A percentile compares a stretch with the other conserved stretches of the same genome.
phyloP scores from a whole-genome alignment of 352 stramenopile species.

The Phytophthora hybrid region DNA sequence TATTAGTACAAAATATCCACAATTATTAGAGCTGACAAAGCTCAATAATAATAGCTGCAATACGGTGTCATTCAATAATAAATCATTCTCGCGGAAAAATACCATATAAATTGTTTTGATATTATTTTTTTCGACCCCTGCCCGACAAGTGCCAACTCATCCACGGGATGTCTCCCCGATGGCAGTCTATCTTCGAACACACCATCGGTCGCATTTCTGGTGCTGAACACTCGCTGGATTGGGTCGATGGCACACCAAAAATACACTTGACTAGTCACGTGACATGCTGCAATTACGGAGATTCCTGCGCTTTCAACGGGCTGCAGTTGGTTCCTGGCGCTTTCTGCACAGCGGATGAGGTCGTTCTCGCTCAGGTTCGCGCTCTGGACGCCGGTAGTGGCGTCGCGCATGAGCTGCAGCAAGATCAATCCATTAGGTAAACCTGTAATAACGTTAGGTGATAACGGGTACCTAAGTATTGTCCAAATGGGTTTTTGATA shows the following conservation, averaged over 20 bases:
- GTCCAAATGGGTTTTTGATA: too few species aligned
- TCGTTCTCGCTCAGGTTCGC: constrained; percentile 25
- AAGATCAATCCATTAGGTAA: constrained; percentile 32
- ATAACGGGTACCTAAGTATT: not conserved
- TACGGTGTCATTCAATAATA: too few species aligned
- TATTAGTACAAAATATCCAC: too few species aligned
- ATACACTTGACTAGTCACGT: constrained; percentile 32
- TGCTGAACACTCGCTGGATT: constrained; percentile 26
- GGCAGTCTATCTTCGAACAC: too few species aligned
- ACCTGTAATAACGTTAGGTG: not conserved
- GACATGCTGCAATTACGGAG: constrained; percentile 26
- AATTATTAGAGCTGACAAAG: too few species aligned
- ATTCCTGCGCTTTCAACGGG: constrained; percentile 5
- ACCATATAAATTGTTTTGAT: too few species aligned
- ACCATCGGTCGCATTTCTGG: constrained; percentile 28
- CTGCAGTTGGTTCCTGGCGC: constrained; percentile 27
- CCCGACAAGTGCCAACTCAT: too few species aligned
- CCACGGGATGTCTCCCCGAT: too few species aligned
- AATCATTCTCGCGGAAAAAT: too few species aligned
- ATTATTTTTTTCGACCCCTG: too few species aligned
- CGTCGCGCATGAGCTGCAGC: constrained; percentile 28
- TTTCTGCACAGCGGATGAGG: constrained; percentile 22
- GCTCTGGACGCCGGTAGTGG: constrained; percentile 14
- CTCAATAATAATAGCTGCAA: too few species aligned
- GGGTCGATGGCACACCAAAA: constrained; percentile 26